phyloP scores from a whole-genome alignment of 2,329 filamentous ascomycete species.

The Verruconis gallopava region DNA sequence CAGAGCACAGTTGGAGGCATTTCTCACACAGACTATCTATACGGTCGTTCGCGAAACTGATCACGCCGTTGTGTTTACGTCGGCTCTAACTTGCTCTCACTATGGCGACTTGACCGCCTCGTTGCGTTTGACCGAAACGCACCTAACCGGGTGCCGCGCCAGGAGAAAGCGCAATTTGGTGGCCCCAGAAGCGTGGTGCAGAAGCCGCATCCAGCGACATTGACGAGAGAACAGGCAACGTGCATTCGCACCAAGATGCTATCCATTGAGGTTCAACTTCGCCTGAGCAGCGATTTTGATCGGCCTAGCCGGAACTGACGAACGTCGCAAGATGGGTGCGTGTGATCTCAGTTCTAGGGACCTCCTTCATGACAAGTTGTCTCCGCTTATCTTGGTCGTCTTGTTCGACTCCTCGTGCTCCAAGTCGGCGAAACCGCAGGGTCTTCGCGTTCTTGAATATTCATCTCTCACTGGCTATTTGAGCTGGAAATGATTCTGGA shows the following conservation, averaged over 20 bases:
- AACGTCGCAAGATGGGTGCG: slow-evolving; percentile 1
- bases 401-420: slow-evolving; percentile 7
- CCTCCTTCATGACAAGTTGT: neutral
- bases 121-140: slow-evolving; percentile 53
- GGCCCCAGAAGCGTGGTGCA: slow-evolving; percentile 21
- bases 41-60: slow-evolving; percentile 3
- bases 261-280: slow-evolving; percentile 1
- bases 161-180: slow-evolving; percentile 37
- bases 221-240: slow-evolving; percentile 5
- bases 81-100: slow-evolving; percentile 39
- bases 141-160: slow-evolving; percentile 58
- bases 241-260: neutral
- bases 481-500: neutral
- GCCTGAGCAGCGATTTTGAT: neutral
- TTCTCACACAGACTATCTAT: neutral
- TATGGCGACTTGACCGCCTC: slow-evolving; percentile 49
- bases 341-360: neutral
- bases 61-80: neutral
- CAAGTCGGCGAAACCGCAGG: slow-evolving; percentile 3
- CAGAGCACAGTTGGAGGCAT: neutral
- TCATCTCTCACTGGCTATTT: slow-evolving; percentile 3
- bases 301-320: slow-evolving; percentile 6
- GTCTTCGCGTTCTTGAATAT: slow-evolving; percentile 2
- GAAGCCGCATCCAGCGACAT: slow-evolving; percentile 1
- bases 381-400: neutral